Base-by-base conservation (phyloP, 2,329 filamentous ascomycete genomes). In the Monosporascus cannonballus region DNA sequence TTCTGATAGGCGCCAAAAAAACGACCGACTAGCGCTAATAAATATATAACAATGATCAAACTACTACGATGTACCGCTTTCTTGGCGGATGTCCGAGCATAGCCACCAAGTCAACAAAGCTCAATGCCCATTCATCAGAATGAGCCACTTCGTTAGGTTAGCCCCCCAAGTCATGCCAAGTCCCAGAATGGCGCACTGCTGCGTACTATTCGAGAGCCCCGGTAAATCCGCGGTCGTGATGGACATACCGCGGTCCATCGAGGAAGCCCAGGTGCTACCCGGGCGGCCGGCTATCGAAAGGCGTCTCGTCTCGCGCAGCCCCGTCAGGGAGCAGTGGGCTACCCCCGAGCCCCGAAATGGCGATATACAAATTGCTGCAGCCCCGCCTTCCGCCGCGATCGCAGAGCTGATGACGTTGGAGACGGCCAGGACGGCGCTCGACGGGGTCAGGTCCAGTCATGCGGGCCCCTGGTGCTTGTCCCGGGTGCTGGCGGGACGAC, bases 161-260 rank as follows among this genome's bases (percentile, higher is more conserved):
- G 11, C 30, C 30, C 4, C 9, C 4, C 9, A 14, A 4, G 30
- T 14, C 11, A 34, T 34, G 30, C 30, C 30, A 34, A 34, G 18
- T 48, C 36, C 18, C 39, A 42, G 25, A 41, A 54, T 46, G 25
- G 58, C 58, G 57, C 48, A 53, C 30, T 65, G 67, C 27, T 70
- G 67, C 22, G 74, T 86, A 22, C 66, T 87, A 41, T 86, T 79
- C 67, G 74, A 79, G 57, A 83, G 76, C 57, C 60, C 67, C 2
- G 70, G 73, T 47, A 63, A 69, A 48, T 74, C 77, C 46, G 68
- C 85, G 50, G 73, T 81, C 22, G 66, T 90, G 25, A 67, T 91
- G 49, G 88, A 92, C 62, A 80, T 90, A 46, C 87, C 88, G 24
- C 73, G 75, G 18, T 89, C 88, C 2, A 79, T 91, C 39, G 84